These are phyloP conservation scores for Clarireedia sp. DNA, from an alignment of 2,329 filamentous ascomycete genomes.

Conservation along the genomic window DNA sequence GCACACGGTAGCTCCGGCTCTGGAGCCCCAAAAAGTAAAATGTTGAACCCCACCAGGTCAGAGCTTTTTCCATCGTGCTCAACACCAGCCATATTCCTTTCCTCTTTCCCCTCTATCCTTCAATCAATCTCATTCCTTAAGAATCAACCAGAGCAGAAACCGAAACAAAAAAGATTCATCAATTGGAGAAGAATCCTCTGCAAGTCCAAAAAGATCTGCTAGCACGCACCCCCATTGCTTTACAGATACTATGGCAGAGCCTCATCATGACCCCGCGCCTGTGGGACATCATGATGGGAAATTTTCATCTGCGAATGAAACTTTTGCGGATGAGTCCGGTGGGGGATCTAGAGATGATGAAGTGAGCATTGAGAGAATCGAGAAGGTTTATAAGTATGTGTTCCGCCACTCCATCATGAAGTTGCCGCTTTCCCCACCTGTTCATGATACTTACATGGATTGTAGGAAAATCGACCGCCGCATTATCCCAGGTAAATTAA, in stretches of 20 bases:
- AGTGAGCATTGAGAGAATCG: slow-evolving; percentile 26
- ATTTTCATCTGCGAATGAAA: not conserved
- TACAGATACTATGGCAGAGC: slow-evolving; percentile 23
- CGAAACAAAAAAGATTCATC: not conserved
- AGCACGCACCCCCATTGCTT: slow-evolving; percentile 29
- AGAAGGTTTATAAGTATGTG: slow-evolving; percentile 32
- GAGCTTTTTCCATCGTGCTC: not conserved
- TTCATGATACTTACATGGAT: not conserved
- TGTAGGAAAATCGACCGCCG: slow-evolving; percentile 45
- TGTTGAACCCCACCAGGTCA: slow-evolving; percentile 5
- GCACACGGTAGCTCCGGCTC: not conserved
- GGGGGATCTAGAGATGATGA: slow-evolving; percentile 16
- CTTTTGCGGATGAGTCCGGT: slow-evolving; percentile 7
- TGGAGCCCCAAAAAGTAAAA: not conserved
- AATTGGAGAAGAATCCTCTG: too few relatives aligned
- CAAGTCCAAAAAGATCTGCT: slow-evolving; percentile 15
- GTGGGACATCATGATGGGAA: slow-evolving; percentile 5
- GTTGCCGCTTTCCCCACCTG: not conserved
- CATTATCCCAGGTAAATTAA: slow-evolving; percentile 40
- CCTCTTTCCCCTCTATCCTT: not conserved
- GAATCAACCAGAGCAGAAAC: not conserved
- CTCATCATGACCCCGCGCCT: slow-evolving; percentile 5
- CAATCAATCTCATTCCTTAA: not conserved
- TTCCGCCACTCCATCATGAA: not conserved
- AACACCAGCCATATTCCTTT: not conserved